Conservation (phyloP, 495 filamentous ascomycete species). For the Corynascus novoguineensis region DNA sequence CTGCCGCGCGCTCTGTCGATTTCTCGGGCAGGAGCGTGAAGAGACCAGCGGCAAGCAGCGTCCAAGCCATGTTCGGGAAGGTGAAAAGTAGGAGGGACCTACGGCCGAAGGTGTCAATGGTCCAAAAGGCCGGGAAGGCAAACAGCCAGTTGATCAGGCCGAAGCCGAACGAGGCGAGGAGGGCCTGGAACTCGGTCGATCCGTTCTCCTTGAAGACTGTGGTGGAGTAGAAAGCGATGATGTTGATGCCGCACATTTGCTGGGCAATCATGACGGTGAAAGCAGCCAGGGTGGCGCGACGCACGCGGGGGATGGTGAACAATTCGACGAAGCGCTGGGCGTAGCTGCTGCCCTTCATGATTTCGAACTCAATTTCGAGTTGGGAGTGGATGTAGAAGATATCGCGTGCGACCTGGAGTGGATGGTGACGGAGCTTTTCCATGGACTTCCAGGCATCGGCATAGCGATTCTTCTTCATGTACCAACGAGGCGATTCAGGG, state of each 20-base stretch:
- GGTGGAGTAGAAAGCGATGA: constrained; percentile 81
- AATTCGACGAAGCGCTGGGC: constrained; percentile 50
- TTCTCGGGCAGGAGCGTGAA: constrained; percentile 55
- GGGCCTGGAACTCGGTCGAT: constrained; percentile 50
- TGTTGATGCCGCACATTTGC: constrained; percentile 84
- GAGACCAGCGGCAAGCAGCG: constrained; percentile 64
- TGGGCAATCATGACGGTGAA: constrained; percentile 71
- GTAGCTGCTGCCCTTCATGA: constrained; percentile 40
- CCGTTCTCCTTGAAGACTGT: constrained; percentile 54
- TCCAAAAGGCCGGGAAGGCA: constrained; percentile 74
- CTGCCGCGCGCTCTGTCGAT: constrained; percentile 51
- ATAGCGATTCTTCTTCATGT: constrained; percentile 58
- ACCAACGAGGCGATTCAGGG: constrained; percentile 65
- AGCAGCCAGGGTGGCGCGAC: constrained; percentile 54
- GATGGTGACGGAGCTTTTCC: constrained; percentile 54
- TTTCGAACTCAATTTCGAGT: constrained; percentile 36
- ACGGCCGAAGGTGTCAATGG: constrained; percentile 81
- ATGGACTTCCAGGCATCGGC: constrained; percentile 59
- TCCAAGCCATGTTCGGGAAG: constrained; percentile 81
- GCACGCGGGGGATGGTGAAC: constrained; percentile 56
- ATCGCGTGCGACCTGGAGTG: constrained; percentile 68
- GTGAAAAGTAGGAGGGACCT: constrained; percentile 73
- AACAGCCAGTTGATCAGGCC: constrained; percentile 80
- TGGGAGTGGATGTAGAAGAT: constrained; percentile 68
- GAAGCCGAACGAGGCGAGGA: constrained; percentile 73